Conservation (phyloP, 371 early-diverging fungal genomes). For the Actinomortierella wolfii region DNA sequence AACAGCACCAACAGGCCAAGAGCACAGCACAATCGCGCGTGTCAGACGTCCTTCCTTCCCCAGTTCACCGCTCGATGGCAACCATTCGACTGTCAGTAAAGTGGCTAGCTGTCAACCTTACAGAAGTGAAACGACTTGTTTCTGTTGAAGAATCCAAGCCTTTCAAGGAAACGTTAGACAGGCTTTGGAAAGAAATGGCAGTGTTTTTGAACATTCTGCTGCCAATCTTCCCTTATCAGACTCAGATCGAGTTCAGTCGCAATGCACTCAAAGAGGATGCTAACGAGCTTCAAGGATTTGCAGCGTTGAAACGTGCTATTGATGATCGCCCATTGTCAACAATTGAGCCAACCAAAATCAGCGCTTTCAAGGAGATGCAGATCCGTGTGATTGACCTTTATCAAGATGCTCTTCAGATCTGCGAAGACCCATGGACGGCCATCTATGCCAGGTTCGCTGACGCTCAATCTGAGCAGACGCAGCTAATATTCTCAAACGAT, state of each 20-base stretch:
- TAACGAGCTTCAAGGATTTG: constrained; percentile 41
- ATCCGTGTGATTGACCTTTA: constrained; percentile 42
- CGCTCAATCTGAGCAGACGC: no score
- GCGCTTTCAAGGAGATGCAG: constrained; percentile 43
- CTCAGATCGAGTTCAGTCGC: constrained; percentile 38
- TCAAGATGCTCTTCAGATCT: constrained; percentile 29
- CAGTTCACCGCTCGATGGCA: constrained; percentile 42
- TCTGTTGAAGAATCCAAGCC: constrained; percentile 11
- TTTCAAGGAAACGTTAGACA: constrained; percentile 10
- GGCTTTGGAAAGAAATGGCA: constrained; percentile 25
- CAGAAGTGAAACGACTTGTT: constrained; percentile 31
- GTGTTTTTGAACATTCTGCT: constrained; percentile 23
- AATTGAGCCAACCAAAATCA: constrained; percentile 37
- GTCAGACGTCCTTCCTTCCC: constrained; percentile 30
- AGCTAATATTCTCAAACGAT: no score
- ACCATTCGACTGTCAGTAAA: constrained; percentile 39
- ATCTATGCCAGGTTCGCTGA: constrained; percentile 17
- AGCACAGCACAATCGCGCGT: no score
- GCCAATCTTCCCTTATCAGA: constrained; percentile 14
- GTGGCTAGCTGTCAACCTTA: constrained; percentile 41
- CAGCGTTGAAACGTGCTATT: constrained; percentile 38
- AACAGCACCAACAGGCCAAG: no score
- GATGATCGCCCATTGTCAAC: constrained; percentile 44
- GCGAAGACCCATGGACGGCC: constrained; percentile 24
- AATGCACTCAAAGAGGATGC: constrained; percentile 47